A percentile compares a stretch with the other conserved stretches of the same genome.
Conservation (phyloP, 1,139 yeast species). For the Geotrichum carabidarum region DNA sequence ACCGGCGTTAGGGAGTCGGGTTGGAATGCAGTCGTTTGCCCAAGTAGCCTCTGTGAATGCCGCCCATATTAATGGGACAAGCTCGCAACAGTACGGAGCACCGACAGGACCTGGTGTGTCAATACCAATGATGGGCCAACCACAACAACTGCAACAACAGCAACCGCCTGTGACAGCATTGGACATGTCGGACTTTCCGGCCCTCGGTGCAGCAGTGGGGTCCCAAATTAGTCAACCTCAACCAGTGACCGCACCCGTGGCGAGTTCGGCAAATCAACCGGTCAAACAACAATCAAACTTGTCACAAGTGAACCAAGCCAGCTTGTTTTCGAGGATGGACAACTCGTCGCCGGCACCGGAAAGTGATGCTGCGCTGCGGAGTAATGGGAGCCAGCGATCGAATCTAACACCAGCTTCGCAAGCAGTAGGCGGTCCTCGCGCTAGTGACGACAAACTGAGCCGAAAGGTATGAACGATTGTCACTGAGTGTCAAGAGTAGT, state of each 20-base stretch:
- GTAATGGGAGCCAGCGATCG: constrained; percentile 11
- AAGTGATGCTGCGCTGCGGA: constrained; percentile 3
- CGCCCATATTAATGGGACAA: constrained; percentile 4
- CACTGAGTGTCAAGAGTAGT: background rate
- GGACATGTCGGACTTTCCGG: constrained; percentile 1
- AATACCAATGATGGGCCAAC: background rate
- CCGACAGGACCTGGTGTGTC: constrained; percentile 1
- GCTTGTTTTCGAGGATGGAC: constrained; percentile 17
- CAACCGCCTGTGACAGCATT: background rate
- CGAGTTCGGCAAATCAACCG: background rate
- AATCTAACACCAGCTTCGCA: constrained; percentile 1
- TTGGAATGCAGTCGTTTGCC: constrained; percentile 17
- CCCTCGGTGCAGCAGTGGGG: constrained; percentile 18
- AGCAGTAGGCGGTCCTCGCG: constrained; percentile 3
- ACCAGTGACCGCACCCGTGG: background rate
- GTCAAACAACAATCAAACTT: constrained; percentile 2
- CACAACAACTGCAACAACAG: background rate
- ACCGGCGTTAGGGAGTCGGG: background rate
- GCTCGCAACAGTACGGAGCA: background rate
- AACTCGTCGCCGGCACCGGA: constrained; percentile 11
- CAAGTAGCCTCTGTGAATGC: constrained; percentile 22
- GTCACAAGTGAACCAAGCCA: constrained; percentile 10
- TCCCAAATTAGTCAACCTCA: constrained; percentile 14
- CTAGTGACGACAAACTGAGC: background rate
- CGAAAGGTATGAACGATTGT: background rate